Base-by-base conservation (phyloP, 129 eudicot species). In the Pittosporum tobira region DNA sequence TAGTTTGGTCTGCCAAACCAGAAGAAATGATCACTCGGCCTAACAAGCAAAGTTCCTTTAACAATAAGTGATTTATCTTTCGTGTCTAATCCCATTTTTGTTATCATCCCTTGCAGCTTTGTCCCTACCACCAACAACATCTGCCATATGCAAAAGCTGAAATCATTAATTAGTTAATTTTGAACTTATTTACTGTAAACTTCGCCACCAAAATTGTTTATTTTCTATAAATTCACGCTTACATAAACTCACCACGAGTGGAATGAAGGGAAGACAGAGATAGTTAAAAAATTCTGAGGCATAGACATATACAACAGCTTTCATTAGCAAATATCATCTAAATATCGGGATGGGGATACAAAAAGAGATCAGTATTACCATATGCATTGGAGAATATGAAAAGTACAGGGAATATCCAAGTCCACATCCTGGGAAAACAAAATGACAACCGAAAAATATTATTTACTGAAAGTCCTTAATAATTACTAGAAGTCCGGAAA, bases 301-400 rank as follows among this genome's bases (percentile, higher is more conserved):
- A 56, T 55, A 34, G 27, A 56, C 64, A 46, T 57, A 22, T 38
- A 31, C 25, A 38, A 27, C 25, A 9, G 19, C 45, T n/a, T 46
- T 22, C 5, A 22, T 63, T 48, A 21, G 48, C 18, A 55, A 5
- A 1, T 19, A 6, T 31, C 61, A 31, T 56, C 45, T 14, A 31
- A 6, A 30, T 2, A 28, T 20, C 27, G 23, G 15, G 25, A 62
- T 25, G 53, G 29, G 30, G 2, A 62, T 8, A 30, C 23, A 55
- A 12, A 20, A 34, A 27, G 16, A 14, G 57, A 7, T 71, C 44
- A 10, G 46, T 4, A 63, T 82, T 74, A 82, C 89, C 76, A 62
- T 71, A 44, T 65, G 89, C 84, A 65, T 72, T 82, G 66, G 78
- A 74, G 76, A 82, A 78, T 60, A 82, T 82, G 76, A 78, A 82